Evolutionary conservation across 331 rosid genomes (phyloP).

Genomic region (Cydonia oblonga): DNA sequence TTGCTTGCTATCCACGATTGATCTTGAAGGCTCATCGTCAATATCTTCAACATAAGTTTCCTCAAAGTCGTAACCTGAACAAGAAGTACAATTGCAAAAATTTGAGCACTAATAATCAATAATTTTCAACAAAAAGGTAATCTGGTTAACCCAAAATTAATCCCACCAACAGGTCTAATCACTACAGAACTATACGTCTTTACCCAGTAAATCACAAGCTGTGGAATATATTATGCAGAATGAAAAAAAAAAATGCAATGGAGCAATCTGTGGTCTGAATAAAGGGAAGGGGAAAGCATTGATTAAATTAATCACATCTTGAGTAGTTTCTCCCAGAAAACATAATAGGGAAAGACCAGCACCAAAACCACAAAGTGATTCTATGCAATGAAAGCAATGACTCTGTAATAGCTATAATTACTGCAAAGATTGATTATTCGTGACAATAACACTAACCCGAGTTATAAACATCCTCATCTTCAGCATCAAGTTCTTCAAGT

Average conservation of each 20-base stretch:
- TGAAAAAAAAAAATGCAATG: not conserved
- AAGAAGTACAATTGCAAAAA: slow-evolving; percentile 8
- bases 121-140: not conserved
- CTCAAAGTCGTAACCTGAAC: slow-evolving; percentile 61
- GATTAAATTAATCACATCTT: not conserved
- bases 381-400: not conserved
- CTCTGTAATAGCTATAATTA: not conserved
- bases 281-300: not conserved
- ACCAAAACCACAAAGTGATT: not conserved
- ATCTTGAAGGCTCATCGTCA: slow-evolving; percentile 63
- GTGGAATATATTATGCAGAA: not conserved
- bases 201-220: not conserved
- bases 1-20: slow-evolving; percentile 41
- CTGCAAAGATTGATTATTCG: slow-evolving; percentile 1
- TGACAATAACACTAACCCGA: slow-evolving; percentile 44
- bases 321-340: not conserved
- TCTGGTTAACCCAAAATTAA: not conserved
- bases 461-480: slow-evolving; percentile 91
- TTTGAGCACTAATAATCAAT: not conserved
- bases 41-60: slow-evolving; percentile 65
- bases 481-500: slow-evolving; percentile 84
- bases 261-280: not conserved
- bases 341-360: not conserved
- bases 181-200: not conserved
- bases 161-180: not conserved